Conservation (phyloP, 2,329 filamentous ascomycete genomes). For the Graphilbum ipis-grandicollis region DNA sequence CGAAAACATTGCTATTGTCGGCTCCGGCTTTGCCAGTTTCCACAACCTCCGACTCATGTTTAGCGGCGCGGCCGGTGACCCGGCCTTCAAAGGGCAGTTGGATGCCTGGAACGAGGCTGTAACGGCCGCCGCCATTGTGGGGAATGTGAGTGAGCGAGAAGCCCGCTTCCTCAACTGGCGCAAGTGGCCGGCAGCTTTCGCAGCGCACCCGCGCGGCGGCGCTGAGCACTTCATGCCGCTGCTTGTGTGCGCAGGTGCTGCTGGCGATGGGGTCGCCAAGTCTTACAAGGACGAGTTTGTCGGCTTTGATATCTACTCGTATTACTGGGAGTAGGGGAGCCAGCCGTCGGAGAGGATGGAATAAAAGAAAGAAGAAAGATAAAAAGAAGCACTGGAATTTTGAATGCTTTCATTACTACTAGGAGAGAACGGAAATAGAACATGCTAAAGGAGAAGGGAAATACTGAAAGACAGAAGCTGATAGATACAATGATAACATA, state of each 20-base stretch:
- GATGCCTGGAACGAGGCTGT: slow-evolving; percentile 29
- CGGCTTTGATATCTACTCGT: slow-evolving; percentile 34
- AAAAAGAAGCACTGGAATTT: too few relatives aligned
- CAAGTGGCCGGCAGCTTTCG: slow-evolving; percentile 25
- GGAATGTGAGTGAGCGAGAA: slow-evolving; percentile 18
- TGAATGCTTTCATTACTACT: too few relatives aligned
- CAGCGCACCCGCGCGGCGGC: slow-evolving; percentile 34
- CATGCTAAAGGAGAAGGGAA: too few relatives aligned
- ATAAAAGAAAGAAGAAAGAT: too few relatives aligned
- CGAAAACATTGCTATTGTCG: slow-evolving; percentile 37
- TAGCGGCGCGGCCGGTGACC: slow-evolving; percentile 8
- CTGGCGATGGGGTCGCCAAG: slow-evolving; percentile 22
- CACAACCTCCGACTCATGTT: slow-evolving; percentile 36
- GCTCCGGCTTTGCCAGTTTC: slow-evolving; percentile 41
- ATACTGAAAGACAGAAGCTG: too few relatives aligned
- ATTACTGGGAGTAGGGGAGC: slow-evolving; percentile 28
- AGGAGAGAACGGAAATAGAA: too few relatives aligned
- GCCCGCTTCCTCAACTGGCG: slow-evolving; percentile 27
- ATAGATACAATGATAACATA: too few relatives aligned
- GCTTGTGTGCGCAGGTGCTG: slow-evolving; percentile 36
- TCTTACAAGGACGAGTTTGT: slow-evolving; percentile 30
- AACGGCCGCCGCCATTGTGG: slow-evolving; percentile 19
- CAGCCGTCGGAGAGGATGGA: too few relatives aligned
- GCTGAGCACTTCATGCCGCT: slow-evolving; percentile 44
- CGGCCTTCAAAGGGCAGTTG: slow-evolving; percentile 13